Conservation (phyloP, 257 asterid genomes). For the Cynanchum wilfordii region DNA sequence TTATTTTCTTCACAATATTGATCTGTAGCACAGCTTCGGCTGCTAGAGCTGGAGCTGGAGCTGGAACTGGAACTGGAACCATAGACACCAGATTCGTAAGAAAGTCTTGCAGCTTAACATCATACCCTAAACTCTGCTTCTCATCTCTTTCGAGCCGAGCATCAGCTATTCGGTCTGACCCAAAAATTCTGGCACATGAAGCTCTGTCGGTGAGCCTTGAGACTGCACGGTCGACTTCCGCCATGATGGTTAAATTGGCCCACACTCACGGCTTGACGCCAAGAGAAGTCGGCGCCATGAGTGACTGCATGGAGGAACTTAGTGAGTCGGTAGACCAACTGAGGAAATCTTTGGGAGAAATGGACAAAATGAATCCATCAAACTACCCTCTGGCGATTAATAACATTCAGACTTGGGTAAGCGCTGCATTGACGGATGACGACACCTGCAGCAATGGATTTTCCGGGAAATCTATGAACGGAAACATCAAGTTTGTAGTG, state of each 20-base stretch:
- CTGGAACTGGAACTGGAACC: constrained; percentile 13
- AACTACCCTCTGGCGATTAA: constrained; percentile 36
- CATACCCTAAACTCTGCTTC: constrained; percentile 66
- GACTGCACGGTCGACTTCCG: constrained; percentile 41
- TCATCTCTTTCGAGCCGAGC: constrained; percentile 51
- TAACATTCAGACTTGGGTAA: constrained; percentile 71
- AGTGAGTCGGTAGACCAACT: constrained; percentile 44
- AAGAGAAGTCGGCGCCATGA: constrained; percentile 56
- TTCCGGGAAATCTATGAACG: constrained; percentile 37
- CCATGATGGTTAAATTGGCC: constrained; percentile 34
- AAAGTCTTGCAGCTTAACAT: constrained; percentile 53
- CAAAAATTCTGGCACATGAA: constrained; percentile 46
- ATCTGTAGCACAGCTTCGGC: constrained; percentile 12
- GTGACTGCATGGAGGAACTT: constrained; percentile 64
- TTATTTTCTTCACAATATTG: constrained; percentile 15
- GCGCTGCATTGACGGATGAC: constrained; percentile 77
- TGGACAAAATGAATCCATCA: constrained; percentile 32
- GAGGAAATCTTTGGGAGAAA: constrained; percentile 38
- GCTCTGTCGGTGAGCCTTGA: constrained; percentile 49
- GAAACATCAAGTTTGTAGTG: constrained; percentile 34
- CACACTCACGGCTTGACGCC: constrained; percentile 33
- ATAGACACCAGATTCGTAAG: constrained; percentile 45
- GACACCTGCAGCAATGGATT: constrained; percentile 71
- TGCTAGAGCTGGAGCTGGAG: constrained; percentile 26
- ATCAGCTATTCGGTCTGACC: constrained; percentile 35